These are phyloP conservation scores for Speleostelium caveatum DNA, from an alignment of 78 protist genomes.

Conservation along the genomic window DNA sequence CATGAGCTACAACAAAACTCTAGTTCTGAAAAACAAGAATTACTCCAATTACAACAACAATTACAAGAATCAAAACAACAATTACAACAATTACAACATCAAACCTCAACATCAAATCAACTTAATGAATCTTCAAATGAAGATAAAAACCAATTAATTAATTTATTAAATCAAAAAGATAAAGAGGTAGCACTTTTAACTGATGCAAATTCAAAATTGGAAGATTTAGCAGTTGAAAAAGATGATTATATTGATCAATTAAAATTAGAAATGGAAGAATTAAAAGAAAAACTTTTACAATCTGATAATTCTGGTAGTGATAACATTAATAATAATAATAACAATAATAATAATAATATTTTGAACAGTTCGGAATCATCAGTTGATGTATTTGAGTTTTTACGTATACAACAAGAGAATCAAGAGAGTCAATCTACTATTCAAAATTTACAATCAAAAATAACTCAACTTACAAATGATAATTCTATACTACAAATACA, in stretches of 20 bases:
- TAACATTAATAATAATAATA: not conserved
- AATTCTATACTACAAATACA: not conserved
- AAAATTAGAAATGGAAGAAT: not conserved
- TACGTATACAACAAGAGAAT: constrained; percentile 48
- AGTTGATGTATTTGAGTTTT: constrained; percentile 48
- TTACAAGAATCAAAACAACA: not conserved
- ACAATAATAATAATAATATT: not conserved
- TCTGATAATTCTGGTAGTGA: not conserved
- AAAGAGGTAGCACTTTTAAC: not conserved
- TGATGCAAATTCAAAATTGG: constrained; percentile 29
- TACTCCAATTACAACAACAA: constrained; percentile 10
- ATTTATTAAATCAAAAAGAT: constrained; percentile 22
- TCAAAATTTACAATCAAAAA: constrained; percentile 6
- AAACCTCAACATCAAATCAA: not conserved
- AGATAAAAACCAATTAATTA: not conserved
- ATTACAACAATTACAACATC: constrained; percentile 13
- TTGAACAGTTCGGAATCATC: not conserved
- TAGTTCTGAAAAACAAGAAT: too few species aligned
- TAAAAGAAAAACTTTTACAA: not conserved
- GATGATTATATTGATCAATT: constrained; percentile 59
- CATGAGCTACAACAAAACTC: too few species aligned
- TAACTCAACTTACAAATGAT: constrained; percentile 15
- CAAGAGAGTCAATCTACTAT: constrained; percentile 8
- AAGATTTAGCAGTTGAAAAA: constrained; percentile 36
- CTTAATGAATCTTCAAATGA: not conserved